Evolutionary conservation across 495 filamentous ascomycete genomes (phyloP), one percentile per base, ranked within the genome.

Genomic region (Aspergillus nidulans): DNA sequence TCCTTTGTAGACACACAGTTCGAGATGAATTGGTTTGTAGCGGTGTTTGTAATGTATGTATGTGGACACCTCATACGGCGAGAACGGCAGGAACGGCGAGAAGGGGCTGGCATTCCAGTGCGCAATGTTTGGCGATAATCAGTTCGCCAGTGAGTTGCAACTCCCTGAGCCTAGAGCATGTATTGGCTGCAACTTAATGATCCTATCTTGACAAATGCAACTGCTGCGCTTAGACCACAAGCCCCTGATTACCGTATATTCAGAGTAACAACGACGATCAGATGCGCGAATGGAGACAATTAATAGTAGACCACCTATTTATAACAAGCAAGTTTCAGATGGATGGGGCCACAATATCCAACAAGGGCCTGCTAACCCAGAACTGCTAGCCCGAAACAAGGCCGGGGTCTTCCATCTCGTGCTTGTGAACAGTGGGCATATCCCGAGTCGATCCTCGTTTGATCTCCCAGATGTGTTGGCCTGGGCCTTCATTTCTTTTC

Each of bases 301-400:
- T n/a, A n/a, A n/a, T n/a, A n/a, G n/a, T n/a, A n/a, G n/a, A n/a
- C 15, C 5, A 40, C 15, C 48, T 50, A 50, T 50, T 50, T 39
- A 40, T 50, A 50, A 49, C 5, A 5, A 26, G 21, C 21, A 4
- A 53, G 41, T 39, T 40, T 48, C 15, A 55, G 36, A 28, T 34
- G 36, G n/a, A 40, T 13, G 20, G 23, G n/a, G 10, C 25, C 18
- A 47, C 26, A 46, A 54, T 39, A 21, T 38, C n/a, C n/a, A n/a
- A n/a, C 10, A 6, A 40, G 10, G 15, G 7, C 19, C 19, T 34
- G 34, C 52, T 48, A 55, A 46, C 18, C 34, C 44, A 10, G 21
- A 32, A 36, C 40, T 42, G 52, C 49, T 45, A 49, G 36, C 28
- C 46, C 55, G 59, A 61, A 61, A 61, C 58, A 50, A 46, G 54